These are phyloP conservation scores for Globisporangium emineosum DNA, from an alignment of 352 stramenopile genomes.

Conservation along the genomic window DNA sequence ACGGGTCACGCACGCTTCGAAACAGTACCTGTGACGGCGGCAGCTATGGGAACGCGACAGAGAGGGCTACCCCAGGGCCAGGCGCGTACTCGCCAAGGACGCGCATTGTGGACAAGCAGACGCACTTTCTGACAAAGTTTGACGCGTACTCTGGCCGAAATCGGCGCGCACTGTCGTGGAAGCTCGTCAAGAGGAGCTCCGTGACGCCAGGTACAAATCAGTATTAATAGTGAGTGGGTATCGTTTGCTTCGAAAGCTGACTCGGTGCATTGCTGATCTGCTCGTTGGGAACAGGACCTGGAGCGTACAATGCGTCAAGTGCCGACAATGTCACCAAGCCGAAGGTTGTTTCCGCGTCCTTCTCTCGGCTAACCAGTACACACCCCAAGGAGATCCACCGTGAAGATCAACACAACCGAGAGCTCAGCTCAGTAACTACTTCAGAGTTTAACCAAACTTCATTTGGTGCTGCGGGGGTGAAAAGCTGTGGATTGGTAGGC, in stretches of 20 bases:
- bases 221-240: too few species aligned
- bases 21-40: too few species aligned
- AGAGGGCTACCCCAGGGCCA: constrained; percentile 4
- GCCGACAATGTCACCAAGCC: constrained; percentile 24
- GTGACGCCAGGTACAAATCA: too few species aligned
- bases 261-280: too few species aligned
- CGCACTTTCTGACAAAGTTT: constrained; percentile 4
- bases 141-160: not conserved
- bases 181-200: not conserved
- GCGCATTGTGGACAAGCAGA: not conserved
- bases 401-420: not conserved
- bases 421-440: not conserved
- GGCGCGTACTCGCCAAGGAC: not conserved
- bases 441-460: not conserved
- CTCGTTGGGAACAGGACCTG: too few species aligned
- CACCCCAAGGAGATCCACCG: not conserved
- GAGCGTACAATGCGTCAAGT: constrained; percentile 24
- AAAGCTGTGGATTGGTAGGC: not conserved
- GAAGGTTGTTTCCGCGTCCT: constrained; percentile 11
- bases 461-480: not conserved
- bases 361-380: not conserved
- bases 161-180: constrained; percentile 2
- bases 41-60: not conserved
- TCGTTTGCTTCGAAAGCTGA: too few species aligned
- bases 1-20: too few species aligned